Base-by-base conservation (phyloP, 495 filamentous ascomycete species). In the Bacidia rubella region DNA sequence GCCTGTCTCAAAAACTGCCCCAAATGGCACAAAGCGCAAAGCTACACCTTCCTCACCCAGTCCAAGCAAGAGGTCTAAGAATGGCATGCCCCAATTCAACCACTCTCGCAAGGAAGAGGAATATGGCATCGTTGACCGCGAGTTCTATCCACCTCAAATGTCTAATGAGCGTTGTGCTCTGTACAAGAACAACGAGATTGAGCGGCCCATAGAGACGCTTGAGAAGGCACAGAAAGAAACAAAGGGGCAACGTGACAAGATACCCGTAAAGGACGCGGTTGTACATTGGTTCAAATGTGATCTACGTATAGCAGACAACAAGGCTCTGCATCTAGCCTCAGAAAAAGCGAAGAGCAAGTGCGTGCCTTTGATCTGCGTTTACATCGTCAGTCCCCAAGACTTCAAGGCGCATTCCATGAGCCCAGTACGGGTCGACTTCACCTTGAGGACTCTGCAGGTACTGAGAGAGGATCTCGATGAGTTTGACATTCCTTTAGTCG, bases 251-350 rank as follows among this genome's bases (percentile, higher is more conserved):
- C 57, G 60, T 4, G 57, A 55, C 3, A 21, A 66, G 0, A 69
- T 81, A 2, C 52, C 62, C 9, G 66, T 76, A 2, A 74, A 75
- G 29, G 70, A 77, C 24, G 80, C 82, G 0, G 86, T 95, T 0
- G 78, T 95, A 4, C 86, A 94, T 67, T 94, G 90, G 90, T 94
- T 90, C 68, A 92, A 93, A 64, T 79, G 78, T 52, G 89, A 95
- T 64, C 66, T 95, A 45, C 73, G 90, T 4, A 70, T 75, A 1
- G 59, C 67, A 4, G 90, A 95, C 60, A 95, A 95, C 59, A 81
- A 80, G 17, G 80, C 79, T 0, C 63, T 95, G 42, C 71, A 75
- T 56, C 63, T 77, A 54, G 90, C 89, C 2, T 80, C 74, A 40
- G 69, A 81, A 55, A 78, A 78, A 49, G 85, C 86, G 0, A 77